phyloP scores from a whole-genome alignment of 176 grass and related monocot genomes.

The Chrysopogon serrulatus region DNA sequence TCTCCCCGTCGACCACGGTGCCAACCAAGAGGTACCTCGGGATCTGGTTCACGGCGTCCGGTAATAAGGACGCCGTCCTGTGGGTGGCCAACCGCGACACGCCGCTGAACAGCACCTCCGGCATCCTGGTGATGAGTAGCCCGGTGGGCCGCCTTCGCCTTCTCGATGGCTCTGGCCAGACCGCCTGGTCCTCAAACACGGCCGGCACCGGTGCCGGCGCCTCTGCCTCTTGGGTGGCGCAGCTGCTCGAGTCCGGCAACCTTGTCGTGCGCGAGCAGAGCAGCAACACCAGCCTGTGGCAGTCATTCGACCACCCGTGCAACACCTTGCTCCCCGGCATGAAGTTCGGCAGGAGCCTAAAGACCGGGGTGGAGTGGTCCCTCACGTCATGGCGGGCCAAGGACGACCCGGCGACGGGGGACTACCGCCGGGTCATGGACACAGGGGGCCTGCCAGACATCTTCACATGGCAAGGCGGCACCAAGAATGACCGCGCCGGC shows the following conservation, averaged over 20 bases:
- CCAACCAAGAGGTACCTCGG: too few relatives aligned
- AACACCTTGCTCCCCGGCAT: slow-evolving; percentile 44
- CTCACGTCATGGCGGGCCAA: slow-evolving; percentile 13
- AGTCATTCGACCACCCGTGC: slow-evolving; percentile 48
- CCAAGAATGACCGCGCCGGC: slow-evolving; percentile 12
- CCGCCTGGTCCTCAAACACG: too few relatives aligned
- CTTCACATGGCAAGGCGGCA: background rate
- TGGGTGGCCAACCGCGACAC: too few relatives aligned
- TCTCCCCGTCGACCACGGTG: too few relatives aligned
- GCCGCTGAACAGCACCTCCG: too few relatives aligned
- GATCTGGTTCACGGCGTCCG: too few relatives aligned
- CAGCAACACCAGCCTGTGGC: slow-evolving; percentile 8
- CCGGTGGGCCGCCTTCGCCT: too few relatives aligned
- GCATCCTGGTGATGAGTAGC: too few relatives aligned
- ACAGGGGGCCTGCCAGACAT: slow-evolving; percentile 22
- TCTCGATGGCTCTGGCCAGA: too few relatives aligned
- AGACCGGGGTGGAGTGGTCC: slow-evolving; percentile 29
- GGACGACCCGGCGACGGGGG: slow-evolving; percentile 29
- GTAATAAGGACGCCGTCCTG: too few relatives aligned
- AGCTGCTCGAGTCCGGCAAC: slow-evolving; percentile 30
- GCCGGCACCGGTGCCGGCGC: too few relatives aligned
- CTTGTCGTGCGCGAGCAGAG: slow-evolving; percentile 5
- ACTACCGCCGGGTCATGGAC: background rate
- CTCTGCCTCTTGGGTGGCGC: too few relatives aligned
- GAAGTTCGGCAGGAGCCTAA: slow-evolving; percentile 29